Conservation (phyloP, 1,284 basidiomycete species). For the Tilletia walkeri region DNA sequence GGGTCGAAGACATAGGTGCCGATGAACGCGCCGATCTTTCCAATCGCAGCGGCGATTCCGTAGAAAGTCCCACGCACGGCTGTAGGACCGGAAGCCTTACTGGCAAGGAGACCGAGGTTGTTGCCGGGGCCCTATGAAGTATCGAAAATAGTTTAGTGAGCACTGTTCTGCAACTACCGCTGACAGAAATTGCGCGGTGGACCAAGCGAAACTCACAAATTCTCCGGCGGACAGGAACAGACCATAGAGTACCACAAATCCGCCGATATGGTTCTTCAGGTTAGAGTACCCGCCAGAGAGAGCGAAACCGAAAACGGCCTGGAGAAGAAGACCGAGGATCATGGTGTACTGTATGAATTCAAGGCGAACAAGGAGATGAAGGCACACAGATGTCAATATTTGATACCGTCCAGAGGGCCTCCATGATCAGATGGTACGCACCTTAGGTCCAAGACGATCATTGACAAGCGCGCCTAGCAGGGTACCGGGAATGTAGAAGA, state of each 20-base stretch:
- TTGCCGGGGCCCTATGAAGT: slow-evolving; percentile 58
- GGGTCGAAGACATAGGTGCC: slow-evolving; percentile 44
- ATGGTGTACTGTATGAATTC: slow-evolving; percentile 29
- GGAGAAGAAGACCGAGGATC: slow-evolving; percentile 40
- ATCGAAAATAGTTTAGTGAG: slow-evolving; percentile 63
- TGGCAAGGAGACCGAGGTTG: slow-evolving; percentile 46
- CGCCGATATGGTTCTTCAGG: slow-evolving; percentile 57
- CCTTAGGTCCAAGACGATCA: slow-evolving; percentile 50
- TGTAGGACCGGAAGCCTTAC: slow-evolving; percentile 39
- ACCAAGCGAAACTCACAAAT: slow-evolving; percentile 52
- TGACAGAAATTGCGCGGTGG: too few relatives aligned
- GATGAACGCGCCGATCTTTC: slow-evolving; percentile 29
- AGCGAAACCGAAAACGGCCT: slow-evolving; percentile 63
- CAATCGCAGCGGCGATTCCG: slow-evolving; percentile 69
- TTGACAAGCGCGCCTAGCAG: slow-evolving; percentile 74
- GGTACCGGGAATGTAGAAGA: slow-evolving; percentile 65
- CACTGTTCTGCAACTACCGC: slow-evolving; percentile 58
- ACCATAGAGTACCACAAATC: slow-evolving; percentile 72
- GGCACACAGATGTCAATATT: too few relatives aligned
- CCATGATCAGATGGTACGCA: slow-evolving; percentile 60
- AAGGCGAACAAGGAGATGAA: neutral
- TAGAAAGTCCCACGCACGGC: slow-evolving; percentile 47
- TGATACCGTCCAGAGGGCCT: slow-evolving; percentile 59
- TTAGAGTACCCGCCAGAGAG: slow-evolving; percentile 41
- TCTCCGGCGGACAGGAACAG: slow-evolving; percentile 85